These are phyloP conservation scores for Phylloporus scabripes DNA, from an alignment of 768 basidiomycete genomes.

Conservation along the genomic window DNA sequence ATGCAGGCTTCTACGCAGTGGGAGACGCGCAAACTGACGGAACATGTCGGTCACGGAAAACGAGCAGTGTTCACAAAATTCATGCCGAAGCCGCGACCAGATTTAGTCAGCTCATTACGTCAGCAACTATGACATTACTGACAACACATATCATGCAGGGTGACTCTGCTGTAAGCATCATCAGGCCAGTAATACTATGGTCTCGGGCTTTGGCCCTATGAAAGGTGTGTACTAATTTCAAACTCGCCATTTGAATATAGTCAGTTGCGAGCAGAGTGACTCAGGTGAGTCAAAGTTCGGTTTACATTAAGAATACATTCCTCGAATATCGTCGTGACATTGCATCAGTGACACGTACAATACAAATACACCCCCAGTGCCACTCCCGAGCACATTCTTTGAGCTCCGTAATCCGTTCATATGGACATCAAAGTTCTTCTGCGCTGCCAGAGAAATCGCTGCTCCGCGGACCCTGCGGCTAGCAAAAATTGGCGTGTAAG, in stretches of 20 bases:
- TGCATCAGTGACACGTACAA: constrained; percentile 13
- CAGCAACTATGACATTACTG: background rate
- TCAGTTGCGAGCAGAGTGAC: too few relatives aligned
- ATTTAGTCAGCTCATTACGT: constrained; percentile 25
- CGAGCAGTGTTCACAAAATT: constrained; percentile 17
- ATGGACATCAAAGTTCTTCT: constrained; percentile 8
- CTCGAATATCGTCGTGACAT: constrained; percentile 3
- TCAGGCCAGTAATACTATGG: too few relatives aligned
- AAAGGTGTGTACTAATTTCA: too few relatives aligned
- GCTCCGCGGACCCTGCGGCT: constrained; percentile 2
- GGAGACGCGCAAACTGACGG: constrained; percentile 46
- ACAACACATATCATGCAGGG: too few relatives aligned
- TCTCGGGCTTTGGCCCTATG: too few relatives aligned
- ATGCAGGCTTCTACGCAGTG: constrained; percentile 50
- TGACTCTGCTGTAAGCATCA: too few relatives aligned
- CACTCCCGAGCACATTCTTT: constrained; percentile 6
- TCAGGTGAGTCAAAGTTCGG: too few relatives aligned
- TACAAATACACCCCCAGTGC: constrained; percentile 13
- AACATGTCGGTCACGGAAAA: constrained; percentile 39
- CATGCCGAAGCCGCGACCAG: constrained; percentile 7
- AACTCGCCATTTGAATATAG: too few relatives aligned
- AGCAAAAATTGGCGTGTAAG: background rate
- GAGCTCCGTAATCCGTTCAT: constrained; percentile 4
- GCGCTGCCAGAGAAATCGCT: constrained; percentile 16
- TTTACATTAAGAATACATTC: constrained; percentile 6